Conservation (phyloP, 1,139 yeast genomes). For the Candida anutae region DNA sequence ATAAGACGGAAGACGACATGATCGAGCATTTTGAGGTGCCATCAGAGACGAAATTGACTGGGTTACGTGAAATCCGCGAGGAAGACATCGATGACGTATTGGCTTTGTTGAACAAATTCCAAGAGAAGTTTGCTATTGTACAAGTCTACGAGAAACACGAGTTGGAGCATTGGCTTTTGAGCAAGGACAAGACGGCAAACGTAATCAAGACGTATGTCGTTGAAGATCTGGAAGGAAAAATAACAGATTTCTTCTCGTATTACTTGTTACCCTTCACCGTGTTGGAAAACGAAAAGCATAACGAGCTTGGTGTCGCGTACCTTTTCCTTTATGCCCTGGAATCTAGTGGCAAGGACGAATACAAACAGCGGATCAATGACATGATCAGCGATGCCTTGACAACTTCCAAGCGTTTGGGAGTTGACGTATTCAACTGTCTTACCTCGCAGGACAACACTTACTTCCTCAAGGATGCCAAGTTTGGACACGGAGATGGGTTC, state of each 20-base stretch:
- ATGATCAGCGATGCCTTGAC: constrained; percentile 73
- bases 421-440: constrained; percentile 91
- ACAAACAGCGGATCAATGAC: constrained; percentile 51
- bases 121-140: constrained; percentile 60
- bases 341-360: constrained; percentile 22
- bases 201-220: constrained; percentile 80
- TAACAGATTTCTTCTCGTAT: constrained; percentile 86
- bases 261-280: constrained; percentile 86
- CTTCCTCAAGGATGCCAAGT: constrained; percentile 74
- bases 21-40: constrained; percentile 73
- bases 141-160: constrained; percentile 69
- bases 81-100: constrained; percentile 61
- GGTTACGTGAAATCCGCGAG: constrained; percentile 56
- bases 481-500: constrained; percentile 92
- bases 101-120: constrained; percentile 52
- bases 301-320: constrained; percentile 78
- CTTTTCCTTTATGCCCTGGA: constrained; percentile 85
- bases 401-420: constrained; percentile 55
- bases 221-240: constrained; percentile 47
- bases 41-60: constrained; percentile 44
- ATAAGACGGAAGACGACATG: constrained; percentile 73
- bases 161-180: constrained; percentile 74
- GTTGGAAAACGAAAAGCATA: constrained; percentile 56
- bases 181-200: constrained; percentile 31
- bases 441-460: constrained; percentile 84